A percentile compares a stretch with the other conserved stretches of the same genome.
Evolutionary conservation across 2,329 filamentous ascomycete genomes (phyloP).

Genomic region (Colletotrichum higginsianum): DNA sequence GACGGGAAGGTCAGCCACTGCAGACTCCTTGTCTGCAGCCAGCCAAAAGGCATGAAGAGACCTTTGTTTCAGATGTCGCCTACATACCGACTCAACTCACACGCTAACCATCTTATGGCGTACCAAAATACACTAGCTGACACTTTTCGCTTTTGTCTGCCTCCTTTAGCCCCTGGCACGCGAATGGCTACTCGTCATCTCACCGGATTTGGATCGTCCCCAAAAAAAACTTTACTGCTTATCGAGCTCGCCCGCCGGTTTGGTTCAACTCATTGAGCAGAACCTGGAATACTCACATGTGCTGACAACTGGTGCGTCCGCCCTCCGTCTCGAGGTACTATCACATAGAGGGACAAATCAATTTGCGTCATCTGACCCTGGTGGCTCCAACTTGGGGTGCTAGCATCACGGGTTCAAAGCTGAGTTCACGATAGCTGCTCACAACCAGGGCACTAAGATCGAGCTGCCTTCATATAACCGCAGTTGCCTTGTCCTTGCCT

Average conservation of each 20-base stretch:
- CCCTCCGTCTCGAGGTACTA: background rate
- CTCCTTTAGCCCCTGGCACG: constrained; percentile 16
- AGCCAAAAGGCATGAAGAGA: constrained; percentile 33
- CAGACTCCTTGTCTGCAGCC: constrained; percentile 35
- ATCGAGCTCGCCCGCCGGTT: background rate
- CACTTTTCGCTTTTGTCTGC: constrained; percentile 14
- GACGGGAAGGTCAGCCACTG: constrained; percentile 38
- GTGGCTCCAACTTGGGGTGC: background rate
- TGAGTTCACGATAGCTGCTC: constrained; percentile 10
- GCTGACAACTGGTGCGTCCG: background rate
- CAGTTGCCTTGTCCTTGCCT: background rate
- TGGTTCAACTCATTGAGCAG: background rate
- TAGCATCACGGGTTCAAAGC: background rate
- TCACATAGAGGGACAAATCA: background rate
- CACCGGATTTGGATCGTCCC: constrained; percentile 16
- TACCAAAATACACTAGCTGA: constrained; percentile 14
- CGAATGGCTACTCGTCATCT: constrained; percentile 30
- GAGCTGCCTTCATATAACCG: constrained; percentile 5
- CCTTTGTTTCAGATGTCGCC: constrained; percentile 41
- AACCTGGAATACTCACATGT: background rate
- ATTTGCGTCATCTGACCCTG: background rate
- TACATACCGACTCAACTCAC: constrained; percentile 25
- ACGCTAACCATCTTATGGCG: constrained; percentile 23
- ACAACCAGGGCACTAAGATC: constrained; percentile 18
- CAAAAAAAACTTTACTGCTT: background rate